Evolutionary conservation across 176 grass and related monocot species (phyloP), one percentile per base, ranked within the genome.

Genomic region (Zoysia pacifica): DNA sequence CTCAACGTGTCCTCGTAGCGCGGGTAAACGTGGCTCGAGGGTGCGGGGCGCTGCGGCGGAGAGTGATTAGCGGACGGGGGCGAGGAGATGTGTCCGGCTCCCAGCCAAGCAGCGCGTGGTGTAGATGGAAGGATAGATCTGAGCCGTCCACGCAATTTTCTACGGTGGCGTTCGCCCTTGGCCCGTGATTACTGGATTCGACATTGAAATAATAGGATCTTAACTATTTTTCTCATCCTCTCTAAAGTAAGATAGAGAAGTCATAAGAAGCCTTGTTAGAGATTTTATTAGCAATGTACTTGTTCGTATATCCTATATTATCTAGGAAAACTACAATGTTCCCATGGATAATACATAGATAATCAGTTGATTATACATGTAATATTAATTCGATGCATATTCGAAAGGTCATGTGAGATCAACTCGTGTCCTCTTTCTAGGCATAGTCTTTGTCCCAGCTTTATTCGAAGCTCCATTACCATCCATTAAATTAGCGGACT

Each of bases 61-160:
- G 10, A 47, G 48, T n/a, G 80, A 79, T 63, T 82, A 62, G 77
- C 64, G 80, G 81, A 59, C 82, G 50, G 77, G 65, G 72, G 38
- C 60, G 38, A 63, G 71, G 86, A 63, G 81, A 90, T 90, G 94
- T 94, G 89, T 79, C 71, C 67, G 62, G 38, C 76, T 88, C 75
- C 48, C 68, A 47, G 75, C 82, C 89, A 88, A 48, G 85, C 28
- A 58, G 58, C 44, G 6, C 35, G 65, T 18, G 9, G 45, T 48
- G 65, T 5, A 7, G 54, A 35, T 1, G 15, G 36, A 19, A 43
- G 6, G 56, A 41, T 4, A 49, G 18, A 66, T 84, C 76, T 39
- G 11, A 38, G 0, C 70, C 69, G 63, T 84, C 48, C 3, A 47
- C 48, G 5, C 10, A 7, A 11, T 1, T 47, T 65, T 63, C 2